Evolutionary conservation across 2,329 filamentous ascomycete species (phyloP), one percentile per base, ranked within the genome.

Genomic region (Thermochaetoides dissita): DNA sequence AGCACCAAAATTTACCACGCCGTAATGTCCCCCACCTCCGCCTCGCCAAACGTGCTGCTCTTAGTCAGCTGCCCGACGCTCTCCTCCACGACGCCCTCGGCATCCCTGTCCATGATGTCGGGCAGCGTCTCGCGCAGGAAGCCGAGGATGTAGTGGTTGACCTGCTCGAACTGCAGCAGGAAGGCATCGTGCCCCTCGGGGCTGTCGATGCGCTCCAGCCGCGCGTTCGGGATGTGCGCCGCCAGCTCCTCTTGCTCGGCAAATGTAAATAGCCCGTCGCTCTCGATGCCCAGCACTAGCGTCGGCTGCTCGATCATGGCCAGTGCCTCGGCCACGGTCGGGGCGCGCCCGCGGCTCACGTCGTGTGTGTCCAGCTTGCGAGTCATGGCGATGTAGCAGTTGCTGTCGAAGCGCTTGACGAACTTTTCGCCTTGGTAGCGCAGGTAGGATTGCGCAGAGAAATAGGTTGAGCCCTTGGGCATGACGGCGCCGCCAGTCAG

Each of bases 361-460:
- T 98, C 91, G 61, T 98, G 91, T 0, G 91, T 96, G 59, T 98
- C 91, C 10, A 98, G 75, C 63, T 98, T 98, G 55, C 91, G 82
- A 5, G 91, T 96, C 62, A 98, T 95, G 51, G 91, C 88, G 53
- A 98, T 96, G 66, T 98, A 98, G 66, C 91, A 98, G 61, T 98
- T 98, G 55, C 87, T 85, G 62, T 98, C 91, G 60, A 96, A 98
- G 8, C 91, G 83, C 61, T 84, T 87, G 54, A 96, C 91, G 55
- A 98, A 98, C 62, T 98, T 98, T 54, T 81, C 76, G 43, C 87
- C 89, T 63, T 98, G 91, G 62, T 98, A 98, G 12, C 91, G 83
- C 36, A 98, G 74, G 62, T 98, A 98, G 0, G 88, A 95, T 60
- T 98, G 91, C 1, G 91, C 91, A 0, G 91, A 96, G 63, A 96